phyloP scores from a whole-genome alignment of 78 protist genomes.

The Dictyostelium brefeldianum region DNA sequence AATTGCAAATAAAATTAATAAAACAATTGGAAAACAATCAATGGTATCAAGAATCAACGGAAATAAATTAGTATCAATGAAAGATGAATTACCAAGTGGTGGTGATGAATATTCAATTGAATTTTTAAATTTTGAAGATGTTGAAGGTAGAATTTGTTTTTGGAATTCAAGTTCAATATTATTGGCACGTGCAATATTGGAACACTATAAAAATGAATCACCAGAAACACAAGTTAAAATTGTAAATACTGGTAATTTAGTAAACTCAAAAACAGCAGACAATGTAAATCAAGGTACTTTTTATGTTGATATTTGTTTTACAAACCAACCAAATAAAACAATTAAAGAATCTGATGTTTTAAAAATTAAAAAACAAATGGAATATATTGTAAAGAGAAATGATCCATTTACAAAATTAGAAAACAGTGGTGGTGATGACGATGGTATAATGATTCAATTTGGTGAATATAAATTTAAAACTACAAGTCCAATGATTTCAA shows the following conservation, averaged over 20 bases:
- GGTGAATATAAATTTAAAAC: neutral
- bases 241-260: neutral
- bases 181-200: neutral
- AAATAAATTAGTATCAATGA: neutral
- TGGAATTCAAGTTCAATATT: conserved; percentile 34
- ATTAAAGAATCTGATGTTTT: conserved; percentile 37
- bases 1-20: neutral
- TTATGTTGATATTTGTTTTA: conserved; percentile 31
- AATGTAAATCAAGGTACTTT: conserved; percentile 32
- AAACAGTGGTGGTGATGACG: too few relatives aligned
- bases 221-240: neutral
- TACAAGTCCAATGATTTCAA: neutral
- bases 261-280: neutral
- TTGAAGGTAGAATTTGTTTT: conserved; percentile 43
- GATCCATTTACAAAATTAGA: neutral
- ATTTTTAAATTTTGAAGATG: conserved; percentile 63
- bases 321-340: neutral
- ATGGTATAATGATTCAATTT: neutral
- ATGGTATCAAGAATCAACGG: neutral
- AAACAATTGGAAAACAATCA: neutral
- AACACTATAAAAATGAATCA: neutral
- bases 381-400: neutral
- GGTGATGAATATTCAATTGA: neutral
- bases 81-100: neutral
- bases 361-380: conserved; percentile 14